Evolutionary conservation across 2,329 filamentous ascomycete genomes (phyloP).

Genomic region (Claviceps maximensis): DNA sequence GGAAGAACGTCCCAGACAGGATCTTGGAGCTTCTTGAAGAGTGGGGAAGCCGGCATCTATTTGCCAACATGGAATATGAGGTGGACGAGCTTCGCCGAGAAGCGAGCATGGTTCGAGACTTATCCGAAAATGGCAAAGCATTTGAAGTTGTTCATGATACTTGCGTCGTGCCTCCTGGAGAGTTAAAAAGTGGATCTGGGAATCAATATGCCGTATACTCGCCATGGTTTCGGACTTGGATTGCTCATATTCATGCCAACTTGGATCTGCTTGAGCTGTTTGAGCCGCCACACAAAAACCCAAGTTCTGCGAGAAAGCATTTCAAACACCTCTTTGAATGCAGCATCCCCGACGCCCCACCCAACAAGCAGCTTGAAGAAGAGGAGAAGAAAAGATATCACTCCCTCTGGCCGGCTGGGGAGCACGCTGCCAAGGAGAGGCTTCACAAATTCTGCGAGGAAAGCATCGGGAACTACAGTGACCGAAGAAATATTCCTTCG

Average conservation of each 20-base stretch:
- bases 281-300: constrained; percentile 30
- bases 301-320: constrained; percentile 21
- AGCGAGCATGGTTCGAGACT: constrained; percentile 46
- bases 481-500: constrained; percentile 52
- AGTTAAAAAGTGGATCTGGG: constrained; percentile 51
- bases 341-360: constrained; percentile 46
- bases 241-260: constrained; percentile 57
- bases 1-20: constrained; percentile 46
- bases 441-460: constrained; percentile 55
- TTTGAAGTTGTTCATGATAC: constrained; percentile 69
- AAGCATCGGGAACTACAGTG: constrained; percentile 47
- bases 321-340: constrained; percentile 46
- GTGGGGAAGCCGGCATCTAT: constrained; percentile 66
- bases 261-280: constrained; percentile 51
- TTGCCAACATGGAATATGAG: constrained; percentile 80
- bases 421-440: constrained; percentile 53
- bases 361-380: constrained; percentile 45
- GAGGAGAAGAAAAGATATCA: constrained; percentile 46
- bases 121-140: constrained; percentile 49
- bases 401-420: constrained; percentile 60
- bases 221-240: constrained; percentile 71
- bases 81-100: constrained; percentile 80
- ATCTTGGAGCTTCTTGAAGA: constrained; percentile 52
- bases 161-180: constrained; percentile 66
- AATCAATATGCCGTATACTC: constrained; percentile 75